Conservation (phyloP, 148 eudicot species). For the Vaccinium vitisidaea region DNA sequence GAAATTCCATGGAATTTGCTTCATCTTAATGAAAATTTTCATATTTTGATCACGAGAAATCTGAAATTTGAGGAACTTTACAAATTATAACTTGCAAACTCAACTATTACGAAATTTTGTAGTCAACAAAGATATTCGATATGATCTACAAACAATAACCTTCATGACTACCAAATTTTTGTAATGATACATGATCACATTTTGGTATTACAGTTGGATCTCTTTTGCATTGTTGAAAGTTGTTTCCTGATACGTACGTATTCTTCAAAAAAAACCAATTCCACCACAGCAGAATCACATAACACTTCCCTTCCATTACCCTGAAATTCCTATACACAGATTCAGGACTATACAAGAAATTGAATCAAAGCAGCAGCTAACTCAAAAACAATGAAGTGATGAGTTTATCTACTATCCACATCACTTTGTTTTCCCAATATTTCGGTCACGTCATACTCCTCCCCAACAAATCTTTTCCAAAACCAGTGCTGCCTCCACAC, state of each 20-base stretch:
- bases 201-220: not conserved
- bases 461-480: constrained; percentile 17
- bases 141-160: not conserved
- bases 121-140: not conserved
- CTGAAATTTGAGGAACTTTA: not conserved
- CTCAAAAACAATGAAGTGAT: not conserved
- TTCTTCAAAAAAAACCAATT: not conserved
- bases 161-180: not conserved
- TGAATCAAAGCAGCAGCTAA: not conserved
- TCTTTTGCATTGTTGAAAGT: not conserved
- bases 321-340: no score
- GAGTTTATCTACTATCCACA: not conserved
- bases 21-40: no score
- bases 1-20: no score
- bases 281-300: not conserved
- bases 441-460: constrained; percentile 1
- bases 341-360: not conserved
- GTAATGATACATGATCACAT: not conserved
- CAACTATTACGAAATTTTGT: not conserved
- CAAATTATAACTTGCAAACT: not conserved
- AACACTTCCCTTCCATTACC: not conserved
- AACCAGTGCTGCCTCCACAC: constrained; percentile 3
- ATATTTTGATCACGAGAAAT: not conserved
- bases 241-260: not conserved
- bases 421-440: not conserved